phyloP scores from a whole-genome alignment of 2,329 filamentous ascomycete genomes.

The Fusarium heterosporum region DNA sequence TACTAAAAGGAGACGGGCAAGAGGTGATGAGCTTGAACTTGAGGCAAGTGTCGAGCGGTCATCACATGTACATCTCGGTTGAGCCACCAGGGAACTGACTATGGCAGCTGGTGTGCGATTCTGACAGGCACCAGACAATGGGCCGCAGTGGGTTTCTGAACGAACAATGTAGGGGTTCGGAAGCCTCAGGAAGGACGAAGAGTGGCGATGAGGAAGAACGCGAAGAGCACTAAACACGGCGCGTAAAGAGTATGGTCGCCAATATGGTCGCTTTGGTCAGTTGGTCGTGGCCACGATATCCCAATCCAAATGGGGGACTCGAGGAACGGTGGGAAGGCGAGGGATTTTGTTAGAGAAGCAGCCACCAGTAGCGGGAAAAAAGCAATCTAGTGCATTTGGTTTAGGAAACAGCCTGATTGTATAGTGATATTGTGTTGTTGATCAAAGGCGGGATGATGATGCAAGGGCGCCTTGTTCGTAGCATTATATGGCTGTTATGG shows the following conservation, averaged over 20 bases:
- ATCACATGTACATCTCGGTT: conserved; percentile 36
- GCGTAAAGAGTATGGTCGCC: conserved; percentile 41
- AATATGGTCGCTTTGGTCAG: conserved; percentile 40
- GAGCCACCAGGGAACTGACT: conserved; percentile 33
- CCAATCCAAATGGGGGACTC: conserved; percentile 11
- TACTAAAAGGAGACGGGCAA: conserved; percentile 13
- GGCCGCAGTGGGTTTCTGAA: conserved; percentile 25
- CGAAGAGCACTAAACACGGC: conserved; percentile 30
- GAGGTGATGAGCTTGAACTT: conserved; percentile 28
- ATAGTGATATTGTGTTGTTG: conserved; percentile 10
- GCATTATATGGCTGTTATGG: background rate
- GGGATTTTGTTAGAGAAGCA: conserved; percentile 12
- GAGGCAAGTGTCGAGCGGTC: conserved; percentile 31
- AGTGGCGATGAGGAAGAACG: conserved; percentile 28
- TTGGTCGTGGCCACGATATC: conserved; percentile 26
- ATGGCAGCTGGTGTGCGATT: conserved; percentile 24
- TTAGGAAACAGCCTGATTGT: background rate
- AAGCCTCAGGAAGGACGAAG: conserved; percentile 10
- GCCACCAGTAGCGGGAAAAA: conserved; percentile 8
- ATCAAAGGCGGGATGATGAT: conserved; percentile 10
- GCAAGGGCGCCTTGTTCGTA: background rate
- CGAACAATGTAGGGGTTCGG: conserved; percentile 11
- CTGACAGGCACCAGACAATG: conserved; percentile 27
- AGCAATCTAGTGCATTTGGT: conserved; percentile 1
- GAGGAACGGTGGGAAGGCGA: conserved; percentile 9